Conservation (phyloP, 805 yeast genomes). For the Lipomyces chichibuensis region DNA sequence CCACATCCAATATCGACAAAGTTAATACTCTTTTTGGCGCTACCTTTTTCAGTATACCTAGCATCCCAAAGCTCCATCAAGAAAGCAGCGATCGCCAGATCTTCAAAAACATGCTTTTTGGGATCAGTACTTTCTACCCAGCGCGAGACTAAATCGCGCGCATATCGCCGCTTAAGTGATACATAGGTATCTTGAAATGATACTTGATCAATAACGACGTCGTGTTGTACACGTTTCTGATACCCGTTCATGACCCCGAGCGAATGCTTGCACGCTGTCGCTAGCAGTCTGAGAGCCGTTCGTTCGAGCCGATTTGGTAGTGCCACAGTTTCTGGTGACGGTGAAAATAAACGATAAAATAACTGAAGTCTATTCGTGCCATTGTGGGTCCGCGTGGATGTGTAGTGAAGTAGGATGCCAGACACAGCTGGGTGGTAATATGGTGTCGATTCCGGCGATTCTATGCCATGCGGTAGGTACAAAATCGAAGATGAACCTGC, state of each 20-base stretch:
- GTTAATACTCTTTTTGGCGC: not conserved
- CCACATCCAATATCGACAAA: conserved; percentile 95
- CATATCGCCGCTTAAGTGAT: conserved; percentile 77
- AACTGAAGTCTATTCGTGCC: conserved; percentile 3
- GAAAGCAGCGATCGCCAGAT: conserved; percentile 92
- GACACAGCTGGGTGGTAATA: conserved; percentile 86
- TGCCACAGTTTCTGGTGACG: not conserved
- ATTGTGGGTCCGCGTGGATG: not conserved
- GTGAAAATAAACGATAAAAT: conserved; percentile 14
- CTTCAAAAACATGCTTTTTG: conserved; percentile 93
- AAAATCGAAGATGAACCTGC: conserved; percentile 51
- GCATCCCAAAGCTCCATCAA: conserved; percentile 81
- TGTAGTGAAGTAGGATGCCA: conserved; percentile 64
- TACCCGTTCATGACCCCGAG: conserved; percentile 83
- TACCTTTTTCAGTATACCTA: conserved; percentile 51
- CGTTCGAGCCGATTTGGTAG: conserved; percentile 65
- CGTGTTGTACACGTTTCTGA: conserved; percentile 85
- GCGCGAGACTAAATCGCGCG: conserved; percentile 68
- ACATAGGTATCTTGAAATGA: conserved; percentile 83
- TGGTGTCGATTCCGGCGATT: conserved; percentile 64
- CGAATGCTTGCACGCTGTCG: conserved; percentile 83
- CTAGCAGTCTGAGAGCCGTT: conserved; percentile 76
- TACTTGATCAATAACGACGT: conserved; percentile 77
- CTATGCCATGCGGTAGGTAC: conserved; percentile 73
- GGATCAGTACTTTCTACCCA: conserved; percentile 98